These are phyloP conservation scores for Kodamaea plutei DNA, from an alignment of 1,139 yeast species.

Conservation along the genomic window DNA sequence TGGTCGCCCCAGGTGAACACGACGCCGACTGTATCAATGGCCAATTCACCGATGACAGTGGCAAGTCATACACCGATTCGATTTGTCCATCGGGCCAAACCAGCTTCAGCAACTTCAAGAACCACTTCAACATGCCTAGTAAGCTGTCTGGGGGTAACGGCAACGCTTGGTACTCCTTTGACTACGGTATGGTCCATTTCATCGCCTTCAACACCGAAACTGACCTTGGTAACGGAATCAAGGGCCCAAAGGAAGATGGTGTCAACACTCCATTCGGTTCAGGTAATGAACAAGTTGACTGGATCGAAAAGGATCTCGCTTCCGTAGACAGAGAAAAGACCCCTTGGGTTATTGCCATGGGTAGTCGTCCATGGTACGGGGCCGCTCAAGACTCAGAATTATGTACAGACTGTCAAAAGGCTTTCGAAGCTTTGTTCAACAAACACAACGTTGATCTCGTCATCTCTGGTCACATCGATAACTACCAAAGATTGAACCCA, in stretches of 20 bases:
- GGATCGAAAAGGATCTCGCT: constrained; percentile 4
- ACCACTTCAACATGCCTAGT: constrained; percentile 6
- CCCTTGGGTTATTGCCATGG: constrained; percentile 6
- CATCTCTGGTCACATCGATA: constrained; percentile 5
- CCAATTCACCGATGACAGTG: constrained; percentile 1
- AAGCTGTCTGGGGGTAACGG: constrained; percentile 3
- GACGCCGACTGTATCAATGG: constrained; percentile 6
- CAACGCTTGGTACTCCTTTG: constrained; percentile 6
- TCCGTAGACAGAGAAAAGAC: constrained; percentile 5
- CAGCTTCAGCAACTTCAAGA: constrained; percentile 3
- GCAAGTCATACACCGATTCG: constrained; percentile 3
- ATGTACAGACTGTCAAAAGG: constrained; percentile 3
- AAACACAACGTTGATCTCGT: constrained; percentile 4
- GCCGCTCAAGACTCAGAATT: constrained; percentile 2
- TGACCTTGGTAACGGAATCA: constrained; percentile 5
- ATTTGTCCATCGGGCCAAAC: constrained; percentile 6
- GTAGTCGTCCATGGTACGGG: constrained; percentile 6
- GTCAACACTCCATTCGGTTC: constrained; percentile 3
- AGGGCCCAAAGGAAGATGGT: too few relatives aligned
- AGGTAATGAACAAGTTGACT: constrained; percentile 5
- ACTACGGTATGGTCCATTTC: constrained; percentile 5
- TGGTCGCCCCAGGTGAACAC: constrained; percentile 6
- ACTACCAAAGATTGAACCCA: constrained; percentile 4
- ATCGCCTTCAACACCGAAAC: constrained; percentile 6
- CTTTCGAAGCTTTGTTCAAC: constrained; percentile 4